A percentile compares a stretch with the other conserved stretches of the same genome.
Evolutionary conservation across 805 yeast species (phyloP).

Genomic region (Lipomyces spencermartinsiae): DNA sequence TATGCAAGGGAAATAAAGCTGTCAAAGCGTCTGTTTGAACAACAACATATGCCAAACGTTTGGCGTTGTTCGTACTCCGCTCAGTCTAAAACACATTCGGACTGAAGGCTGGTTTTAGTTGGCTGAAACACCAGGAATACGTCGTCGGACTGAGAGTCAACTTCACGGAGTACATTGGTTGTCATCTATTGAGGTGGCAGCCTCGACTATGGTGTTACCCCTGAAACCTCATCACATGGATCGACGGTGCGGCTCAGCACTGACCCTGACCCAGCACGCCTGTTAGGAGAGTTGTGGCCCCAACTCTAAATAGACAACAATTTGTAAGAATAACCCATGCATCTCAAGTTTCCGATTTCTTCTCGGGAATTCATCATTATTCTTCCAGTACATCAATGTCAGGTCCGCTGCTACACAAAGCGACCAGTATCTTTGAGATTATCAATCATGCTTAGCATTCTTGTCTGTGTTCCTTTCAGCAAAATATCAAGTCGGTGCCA

Average conservation of each 20-base stretch:
- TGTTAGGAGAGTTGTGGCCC: too few relatives aligned
- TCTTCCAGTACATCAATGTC: not conserved
- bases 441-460: slow-evolving; percentile 13
- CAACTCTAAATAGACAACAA: too few relatives aligned
- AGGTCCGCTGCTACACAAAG: not conserved
- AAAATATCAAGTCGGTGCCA: slow-evolving; percentile 10
- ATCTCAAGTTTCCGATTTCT: not conserved
- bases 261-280: too few relatives aligned
- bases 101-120: not conserved
- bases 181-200: too few relatives aligned
- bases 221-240: too few relatives aligned
- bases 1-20: not conserved
- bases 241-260: too few relatives aligned
- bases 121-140: too few relatives aligned
- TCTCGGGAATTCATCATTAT: not conserved
- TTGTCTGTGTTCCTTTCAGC: slow-evolving; percentile 16
- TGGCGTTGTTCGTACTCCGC: not conserved
- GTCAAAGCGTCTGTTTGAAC: not conserved
- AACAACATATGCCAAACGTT: not conserved
- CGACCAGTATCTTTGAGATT: not conserved
- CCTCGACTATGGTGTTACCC: too few relatives aligned
- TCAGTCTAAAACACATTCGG: not conserved
- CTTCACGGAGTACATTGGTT: too few relatives aligned
- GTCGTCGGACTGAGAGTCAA: too few relatives aligned
- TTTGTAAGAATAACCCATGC: too few relatives aligned